Evolutionary conservation across 306 rosid genomes (phyloP), one percentile per base, ranked within the genome.

Genomic region (Acacia acuminata): DNA sequence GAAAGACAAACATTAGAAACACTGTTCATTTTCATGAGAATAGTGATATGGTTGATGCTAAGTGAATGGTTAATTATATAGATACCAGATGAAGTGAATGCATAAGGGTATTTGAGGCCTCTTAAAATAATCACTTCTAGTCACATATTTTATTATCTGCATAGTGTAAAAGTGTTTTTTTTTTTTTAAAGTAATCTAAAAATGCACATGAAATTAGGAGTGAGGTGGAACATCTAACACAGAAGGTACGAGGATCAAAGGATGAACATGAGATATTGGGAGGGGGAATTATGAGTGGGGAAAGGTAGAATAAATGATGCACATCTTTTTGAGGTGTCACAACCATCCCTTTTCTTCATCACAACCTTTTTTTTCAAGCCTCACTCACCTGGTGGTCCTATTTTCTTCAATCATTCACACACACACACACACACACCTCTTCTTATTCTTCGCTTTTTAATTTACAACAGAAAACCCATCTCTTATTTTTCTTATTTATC

Each of bases 341-440:
- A 75, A 36, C 47, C 69, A 77, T 75, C 20, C 11, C 63, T 56
- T 56, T 64, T 30, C 55, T 76, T 61, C 47, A n/a, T 48, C 65
- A 4, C 17, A 11, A 2, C 17, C 77, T 75, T 82, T 38, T 69
- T 27, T 87, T 77, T 65, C 81, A 86, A 87, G 78, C 65, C 36
- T 32, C 36, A 30, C 73, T 79, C 4, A 75, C 69, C 79, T 8
- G 24, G 12, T 75, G 86, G 80, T 13, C 84, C 86, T 63, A 69
- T 27, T 63, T 63, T 4, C 38, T 17, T 5, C 40, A 24, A 61
- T 61, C 67, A 24, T 24, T 22, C 63, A 8, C 17, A 19, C 24
- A 55, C 1, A 4, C 63, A 8, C 17, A 19, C 24, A 55, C 1
- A 4, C 17, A 1, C 17, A 4, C 36, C 13, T 9, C 34, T 61